Percentiles rank a stretch among this genome's conserved stretches.
Conservation (phyloP, 768 basidiomycete genomes). For the Pleurotus cornucopiae region DNA sequence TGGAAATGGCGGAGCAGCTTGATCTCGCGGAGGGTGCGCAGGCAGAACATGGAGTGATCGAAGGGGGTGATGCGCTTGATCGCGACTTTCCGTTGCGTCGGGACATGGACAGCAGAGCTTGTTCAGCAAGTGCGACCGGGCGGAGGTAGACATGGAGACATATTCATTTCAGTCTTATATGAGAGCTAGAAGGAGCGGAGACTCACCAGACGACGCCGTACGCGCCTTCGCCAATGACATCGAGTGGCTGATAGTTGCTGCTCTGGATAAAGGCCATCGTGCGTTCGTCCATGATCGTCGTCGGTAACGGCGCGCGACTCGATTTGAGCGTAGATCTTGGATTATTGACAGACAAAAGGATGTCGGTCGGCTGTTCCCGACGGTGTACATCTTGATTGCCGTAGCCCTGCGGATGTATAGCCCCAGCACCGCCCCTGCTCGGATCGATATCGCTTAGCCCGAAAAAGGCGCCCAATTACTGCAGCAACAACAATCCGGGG, state of each 20-base stretch:
- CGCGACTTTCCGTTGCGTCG: slow-evolving; percentile 81
- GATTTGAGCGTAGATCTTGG: background rate
- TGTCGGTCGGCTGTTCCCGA: background rate
- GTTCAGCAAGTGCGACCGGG: slow-evolving; percentile 55
- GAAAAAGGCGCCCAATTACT: too few species aligned
- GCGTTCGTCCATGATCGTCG: slow-evolving; percentile 12
- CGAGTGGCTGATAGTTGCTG: slow-evolving; percentile 59
- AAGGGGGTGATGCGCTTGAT: slow-evolving; percentile 97
- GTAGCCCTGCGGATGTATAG: background rate
- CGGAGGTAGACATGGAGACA: background rate
- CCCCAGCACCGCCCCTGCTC: too few species aligned
- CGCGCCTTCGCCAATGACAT: slow-evolving; percentile 91
- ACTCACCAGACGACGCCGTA: slow-evolving; percentile 82
- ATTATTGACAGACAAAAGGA: slow-evolving; percentile 1
- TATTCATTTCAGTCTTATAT: slow-evolving; percentile 9
- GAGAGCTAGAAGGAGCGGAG: slow-evolving; percentile 6
- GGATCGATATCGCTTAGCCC: too few species aligned
- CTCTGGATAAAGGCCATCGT: slow-evolving; percentile 47
- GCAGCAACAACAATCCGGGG: too few species aligned
- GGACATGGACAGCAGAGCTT: slow-evolving; percentile 78
- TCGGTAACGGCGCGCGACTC: background rate
- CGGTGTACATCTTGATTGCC: background rate
- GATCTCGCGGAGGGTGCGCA: slow-evolving; percentile 82
- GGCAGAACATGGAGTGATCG: slow-evolving; percentile 91
- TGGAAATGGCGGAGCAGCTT: slow-evolving; percentile 88